Evolutionary conservation across 768 basidiomycete genomes (phyloP), one percentile per base, ranked within the genome.

Genomic region (Candolleomyces efflorescens): DNA sequence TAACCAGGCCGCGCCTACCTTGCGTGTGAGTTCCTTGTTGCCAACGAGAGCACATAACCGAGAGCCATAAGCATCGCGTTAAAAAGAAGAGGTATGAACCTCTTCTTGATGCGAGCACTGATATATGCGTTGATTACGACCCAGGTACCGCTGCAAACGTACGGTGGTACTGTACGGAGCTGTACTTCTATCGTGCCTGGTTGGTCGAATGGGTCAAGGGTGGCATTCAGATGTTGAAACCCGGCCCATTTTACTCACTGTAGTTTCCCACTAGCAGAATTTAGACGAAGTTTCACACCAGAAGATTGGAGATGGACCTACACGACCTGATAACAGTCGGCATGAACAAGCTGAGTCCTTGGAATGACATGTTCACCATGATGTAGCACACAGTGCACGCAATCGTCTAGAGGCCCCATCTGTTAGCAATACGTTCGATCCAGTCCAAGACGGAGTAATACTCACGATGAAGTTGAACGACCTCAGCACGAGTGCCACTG

Each of bases 271-370:
- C 73, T 26, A 27, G n/a, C 17, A 39, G 23, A 11, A 37, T 38
- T 58, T 12, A 56, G 27, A 39, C 50, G 17, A 53, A 18, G 12
- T 2, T 51, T 17, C 10, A 22, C 22, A 13, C 24, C 2, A 11
- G 9, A 39, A 39, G 15, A 20, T 12, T 15, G 23, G 10, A 46
- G 39, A 13, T 24, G 39, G 6, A 71, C 78, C 59, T 59, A 80
- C 78, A 72, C 12, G 71, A 73, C 11, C 74, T 68, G 22, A 81
- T 67, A 13, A 81, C 77, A 18, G 78, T 78, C 2, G 80, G 80
- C 62, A 79, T 67, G 65, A 78, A 79, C 11, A 78, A 64, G 52
- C 71, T 73, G n/a, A 78, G 58, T 1, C 76, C 76, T 66, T 78
- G 76, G 64, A 78, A 76, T 0, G 75, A 76, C 13, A 78, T 76